Base-by-base conservation (phyloP, 768 basidiomycete genomes). In the Punctularia strigosozonata region DNA sequence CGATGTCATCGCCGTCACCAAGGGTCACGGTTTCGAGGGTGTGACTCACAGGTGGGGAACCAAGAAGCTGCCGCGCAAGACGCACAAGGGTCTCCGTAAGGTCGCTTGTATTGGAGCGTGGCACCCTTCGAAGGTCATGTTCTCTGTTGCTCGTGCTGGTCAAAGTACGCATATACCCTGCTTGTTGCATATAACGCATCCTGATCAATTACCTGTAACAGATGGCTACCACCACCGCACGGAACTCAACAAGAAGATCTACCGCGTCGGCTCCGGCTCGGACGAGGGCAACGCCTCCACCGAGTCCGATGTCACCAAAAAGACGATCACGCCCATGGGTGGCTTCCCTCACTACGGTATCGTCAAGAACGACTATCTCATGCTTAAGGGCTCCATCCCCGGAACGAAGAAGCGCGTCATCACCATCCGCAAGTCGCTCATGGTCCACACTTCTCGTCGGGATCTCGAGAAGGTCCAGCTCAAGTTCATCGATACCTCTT, bases 71-170 rank as follows among this genome's bases (percentile, higher is more conserved):
- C 92, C 92, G 43, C 75, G 92, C 52, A 98, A 98, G 74, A 98
- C 95, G 39, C 95, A 99, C 77, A 92, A 95, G 65, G 95, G 95
- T 86, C 87, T 98, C 56, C 86, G 94, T 63, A 98, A 99, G 73
- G 95, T 99, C 47, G 94, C 94, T 58, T 94, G 90, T 75, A 91
- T 92, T 50, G 90, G 90, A 66, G 91, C 90, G 59, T 94, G 89
- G 89, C 90, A 94, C 74, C 91, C 90, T 60, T 84, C 82, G 54
- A 95, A 94, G 69, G 95, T 99, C 77, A 98, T 98, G 94, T 98
- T 90, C 80, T 92, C 91, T n/a, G 95, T 99, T 53, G 95, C 92
- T 45, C 92, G 95, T 73, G 92, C 95, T 51, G 95, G 95, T 87
- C 94, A 97, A 84, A 87, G 85, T 89, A 62, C 52, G 88, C 71